Evolutionary conservation across 148 eudicot species (phyloP).

Genomic region (Amaranthus palmeri): DNA sequence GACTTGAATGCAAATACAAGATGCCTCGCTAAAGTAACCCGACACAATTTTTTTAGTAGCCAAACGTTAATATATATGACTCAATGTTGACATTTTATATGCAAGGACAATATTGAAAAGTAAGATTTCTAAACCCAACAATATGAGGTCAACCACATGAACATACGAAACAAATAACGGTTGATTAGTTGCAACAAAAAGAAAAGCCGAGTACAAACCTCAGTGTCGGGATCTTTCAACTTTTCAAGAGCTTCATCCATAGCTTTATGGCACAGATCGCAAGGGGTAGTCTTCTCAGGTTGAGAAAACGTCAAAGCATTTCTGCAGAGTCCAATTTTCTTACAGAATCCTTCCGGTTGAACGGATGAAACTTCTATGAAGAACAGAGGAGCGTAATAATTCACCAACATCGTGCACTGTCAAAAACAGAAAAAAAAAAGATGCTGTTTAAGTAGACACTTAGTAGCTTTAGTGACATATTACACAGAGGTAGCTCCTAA

Average conservation of each 20-base stretch:
- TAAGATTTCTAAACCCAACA: no score
- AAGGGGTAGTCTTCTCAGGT: slow-evolving; percentile 30
- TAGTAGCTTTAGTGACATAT: background rate
- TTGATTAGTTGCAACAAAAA: background rate
- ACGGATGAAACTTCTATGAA: slow-evolving; percentile 57
- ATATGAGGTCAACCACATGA: no score
- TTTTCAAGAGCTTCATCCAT: slow-evolving; percentile 53
- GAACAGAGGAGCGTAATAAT: slow-evolving; percentile 68
- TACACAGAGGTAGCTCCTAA: background rate
- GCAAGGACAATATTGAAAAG: no score
- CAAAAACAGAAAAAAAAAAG: slow-evolving; percentile 1
- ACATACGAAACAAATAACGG: no score
- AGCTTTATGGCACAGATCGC: slow-evolving; percentile 57
- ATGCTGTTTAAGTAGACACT: background rate
- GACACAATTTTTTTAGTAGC: no score
- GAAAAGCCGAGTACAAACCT: slow-evolving; percentile 39
- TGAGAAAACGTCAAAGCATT: slow-evolving; percentile 19
- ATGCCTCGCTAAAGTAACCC: no score
- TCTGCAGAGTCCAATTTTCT: slow-evolving; percentile 53
- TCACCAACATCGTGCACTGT: slow-evolving; percentile 79
- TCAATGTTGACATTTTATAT: no score
- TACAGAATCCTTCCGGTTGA: slow-evolving; percentile 62
- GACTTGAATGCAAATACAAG: no score
- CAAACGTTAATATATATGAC: no score
- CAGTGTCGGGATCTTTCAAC: slow-evolving; percentile 81